phyloP scores from a whole-genome alignment of 495 filamentous ascomycete genomes.

The Talaromyces stipitatus region DNA sequence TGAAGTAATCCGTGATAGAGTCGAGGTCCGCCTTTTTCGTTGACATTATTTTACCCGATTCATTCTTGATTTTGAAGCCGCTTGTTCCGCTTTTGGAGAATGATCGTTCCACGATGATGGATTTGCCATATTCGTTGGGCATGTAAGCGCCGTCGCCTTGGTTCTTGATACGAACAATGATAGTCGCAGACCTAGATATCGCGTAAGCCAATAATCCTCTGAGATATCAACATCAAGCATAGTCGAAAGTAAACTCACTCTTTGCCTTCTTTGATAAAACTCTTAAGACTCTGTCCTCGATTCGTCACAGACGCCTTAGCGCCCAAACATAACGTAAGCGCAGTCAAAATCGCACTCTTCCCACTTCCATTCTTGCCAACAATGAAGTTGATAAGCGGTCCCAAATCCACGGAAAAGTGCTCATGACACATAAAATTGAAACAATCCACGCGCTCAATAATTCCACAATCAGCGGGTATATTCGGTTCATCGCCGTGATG shows the following conservation, averaged over 20 bases:
- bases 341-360: conserved; percentile 97
- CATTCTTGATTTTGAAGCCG: conserved; percentile 80
- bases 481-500: conserved; percentile 54
- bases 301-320: conserved; percentile 95
- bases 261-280: conserved; percentile 83
- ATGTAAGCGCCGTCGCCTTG: conserved; percentile 75
- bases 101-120: conserved; percentile 83
- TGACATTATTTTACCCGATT: conserved; percentile 62
- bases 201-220: neutral
- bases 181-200: conserved; percentile 30
- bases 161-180: conserved; percentile 85
- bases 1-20: conserved; percentile 85
- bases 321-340: conserved; percentile 86
- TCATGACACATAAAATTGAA: conserved; percentile 94
- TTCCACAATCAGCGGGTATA: conserved; percentile 69
- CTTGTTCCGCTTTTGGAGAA: conserved; percentile 72
- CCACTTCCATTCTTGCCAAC: conserved; percentile 96
- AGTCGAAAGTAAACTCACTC: conserved; percentile 43
- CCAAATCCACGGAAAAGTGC: conserved; percentile 70
- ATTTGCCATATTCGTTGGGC: conserved; percentile 72
- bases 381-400: conserved; percentile 94
- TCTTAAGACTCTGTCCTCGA: conserved; percentile 83
- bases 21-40: conserved; percentile 84
- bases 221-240: neutral
- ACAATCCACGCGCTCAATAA: conserved; percentile 75